A percentile compares a stretch with the other conserved stretches of the same genome.
Evolutionary conservation across 352 stramenopile genomes (phyloP).

Genomic region (Globisporangium acanthophoron): DNA sequence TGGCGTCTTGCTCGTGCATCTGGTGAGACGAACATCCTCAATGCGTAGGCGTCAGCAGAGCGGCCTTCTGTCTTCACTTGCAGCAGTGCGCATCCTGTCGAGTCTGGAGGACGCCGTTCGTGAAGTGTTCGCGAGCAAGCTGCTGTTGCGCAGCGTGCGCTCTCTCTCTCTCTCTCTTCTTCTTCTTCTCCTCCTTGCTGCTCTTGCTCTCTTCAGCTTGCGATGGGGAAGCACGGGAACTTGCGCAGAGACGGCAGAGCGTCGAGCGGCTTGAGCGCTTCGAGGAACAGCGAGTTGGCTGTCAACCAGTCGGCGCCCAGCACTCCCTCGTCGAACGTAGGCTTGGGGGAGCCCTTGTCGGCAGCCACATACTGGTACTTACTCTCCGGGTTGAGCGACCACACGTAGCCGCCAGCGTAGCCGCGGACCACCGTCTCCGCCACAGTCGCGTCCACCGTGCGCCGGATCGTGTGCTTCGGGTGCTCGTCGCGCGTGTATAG

Average conservation of each 20-base stretch:
- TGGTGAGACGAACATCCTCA: too few species aligned
- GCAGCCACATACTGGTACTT: slow-evolving; percentile 52
- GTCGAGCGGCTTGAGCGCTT: slow-evolving; percentile 33
- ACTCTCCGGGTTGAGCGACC: slow-evolving; percentile 58
- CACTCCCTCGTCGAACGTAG: slow-evolving; percentile 37
- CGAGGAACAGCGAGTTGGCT: slow-evolving; percentile 35
- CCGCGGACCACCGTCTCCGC: slow-evolving; percentile 32
- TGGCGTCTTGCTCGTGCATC: too few species aligned
- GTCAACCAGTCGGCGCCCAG: slow-evolving; percentile 46
- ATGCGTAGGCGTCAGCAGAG: too few species aligned
- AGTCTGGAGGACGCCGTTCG: too few species aligned
- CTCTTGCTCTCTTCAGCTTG: background rate
- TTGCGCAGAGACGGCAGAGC: slow-evolving; percentile 25
- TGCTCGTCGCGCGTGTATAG: slow-evolving; percentile 48
- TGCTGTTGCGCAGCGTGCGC: too few species aligned
- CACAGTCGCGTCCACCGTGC: slow-evolving; percentile 45
- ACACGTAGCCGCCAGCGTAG: slow-evolving; percentile 51
- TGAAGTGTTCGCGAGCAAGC: too few species aligned
- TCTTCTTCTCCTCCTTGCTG: too few species aligned
- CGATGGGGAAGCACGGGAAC: slow-evolving; percentile 36
- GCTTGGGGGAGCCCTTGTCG: slow-evolving; percentile 18
- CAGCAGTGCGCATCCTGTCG: too few species aligned
- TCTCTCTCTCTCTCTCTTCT: too few species aligned
- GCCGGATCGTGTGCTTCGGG: slow-evolving; percentile 37
- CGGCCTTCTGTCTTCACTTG: too few species aligned